Evolutionary conservation across 228 moss, liverwort and hornwort species (phyloP), one percentile per base, ranked within the genome.

Genomic region (Sphagnum magellanicum): DNA sequence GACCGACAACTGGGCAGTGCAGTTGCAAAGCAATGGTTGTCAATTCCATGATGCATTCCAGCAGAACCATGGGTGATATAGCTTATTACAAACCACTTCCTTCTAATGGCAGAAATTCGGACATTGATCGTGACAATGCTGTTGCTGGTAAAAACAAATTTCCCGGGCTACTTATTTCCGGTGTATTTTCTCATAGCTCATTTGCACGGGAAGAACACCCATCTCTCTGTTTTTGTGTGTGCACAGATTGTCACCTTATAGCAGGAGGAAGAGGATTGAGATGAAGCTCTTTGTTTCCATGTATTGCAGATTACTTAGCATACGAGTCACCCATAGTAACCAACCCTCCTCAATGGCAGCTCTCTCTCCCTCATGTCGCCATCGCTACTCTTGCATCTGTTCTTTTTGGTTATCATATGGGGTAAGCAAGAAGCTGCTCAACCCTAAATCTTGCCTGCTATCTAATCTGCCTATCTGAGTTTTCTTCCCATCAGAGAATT

Each of bases 391-490:
- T 92, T 50, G 81, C 90, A 59, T 77, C 90, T 52, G 78, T 95
- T 72, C 74, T 95, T 51, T 95, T 92, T 75, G 95, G 95, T 58
- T 95, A 95, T 50, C 92, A 95, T 73, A 81, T 95, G 75, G 95
- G 92, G 92, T 90, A 65, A 77, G 85, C 59, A 32, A 32, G 32
- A 32, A 32, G 32, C 32, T 32, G 32, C 3, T 32, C 32, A 32
- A 32, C 32, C 32, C 32, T 32, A 32, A 32, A 32, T 32, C 2
- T 32, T 32, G 32, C 32, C 3, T 32, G 32, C 32, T 32, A 32
- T 32, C 32, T 32, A 32, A 32, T 32, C 3, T 32, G 32, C 32
- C 32, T 32, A 32, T 32, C 32, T 32, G 3, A 32, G 32, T 32
- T 32, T 32, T 32, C 32, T 32, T 32, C 32, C 32, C 32, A 32